Base-by-base conservation (phyloP, 352 stramenopile genomes). In the Poterioochromonas sp. region DNA sequence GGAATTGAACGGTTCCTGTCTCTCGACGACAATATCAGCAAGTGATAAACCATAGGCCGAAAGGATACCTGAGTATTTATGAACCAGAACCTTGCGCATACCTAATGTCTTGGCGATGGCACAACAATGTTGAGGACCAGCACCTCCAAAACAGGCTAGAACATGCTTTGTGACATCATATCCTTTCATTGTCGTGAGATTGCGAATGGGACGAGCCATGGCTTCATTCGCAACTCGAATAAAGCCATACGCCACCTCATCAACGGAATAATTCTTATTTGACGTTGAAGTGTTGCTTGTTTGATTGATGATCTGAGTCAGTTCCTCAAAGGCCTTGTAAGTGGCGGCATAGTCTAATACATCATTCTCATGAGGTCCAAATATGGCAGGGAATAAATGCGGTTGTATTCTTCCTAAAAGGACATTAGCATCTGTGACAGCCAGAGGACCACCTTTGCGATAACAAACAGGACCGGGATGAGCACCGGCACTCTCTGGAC, bases 181-280 rank as follows among this genome's bases (percentile, higher is more conserved):
- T 51, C 79, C 80, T 76, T 96, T 96, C 91, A 98, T 99, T 84
- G 94, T 90, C 35, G 95, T 99, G 54, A 99, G 84, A 82, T 98
- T 98, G 49, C 95, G 91, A 83, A 99, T 99, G 0, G 95, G 95
- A n/a, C 95, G 91, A 81, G 95, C 98, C 95, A 99, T 99, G 0
- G 95, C 93, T 83, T 99, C 96, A 83, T 98, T 99, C 32, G 96
- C 96, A 26, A 99, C 94, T 37, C 94, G 88, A 54, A 99, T 83
- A 80, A 99, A 99, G 5, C 96, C 96, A 70, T 91, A 98, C 0
- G 96, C 96, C 11, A 99, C 87, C 82, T 98, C 93, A 80, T 94
- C 91, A 79, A 92, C 83, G 15, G 88, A 89, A 79, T 95, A 93
- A 77, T 65, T 29, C 69, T 79, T 71, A 0, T 70, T 35, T 26